phyloP scores from a whole-genome alignment of 495 filamentous ascomycete genomes.

The Neurospora sublineolata region DNA sequence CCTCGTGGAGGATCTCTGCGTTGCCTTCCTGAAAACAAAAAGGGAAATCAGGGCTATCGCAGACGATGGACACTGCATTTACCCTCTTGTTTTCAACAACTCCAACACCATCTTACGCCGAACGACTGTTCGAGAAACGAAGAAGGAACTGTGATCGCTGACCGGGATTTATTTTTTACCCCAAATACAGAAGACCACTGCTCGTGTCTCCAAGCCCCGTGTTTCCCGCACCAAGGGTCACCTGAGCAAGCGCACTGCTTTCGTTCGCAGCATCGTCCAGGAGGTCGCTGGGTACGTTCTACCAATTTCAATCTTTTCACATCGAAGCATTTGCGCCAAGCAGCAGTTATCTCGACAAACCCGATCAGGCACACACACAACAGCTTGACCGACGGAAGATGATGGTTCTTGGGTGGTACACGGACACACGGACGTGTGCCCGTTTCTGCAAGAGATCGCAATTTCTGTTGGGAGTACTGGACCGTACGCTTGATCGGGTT shows the following conservation, averaged over 20 bases:
- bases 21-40: conserved; percentile 19
- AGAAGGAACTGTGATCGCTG: conserved; percentile 21
- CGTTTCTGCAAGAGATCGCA: background rate
- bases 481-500: background rate
- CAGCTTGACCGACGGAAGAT: background rate
- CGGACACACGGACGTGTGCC: background rate
- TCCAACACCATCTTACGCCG: background rate
- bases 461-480: background rate
- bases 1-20: conserved; percentile 53
- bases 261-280: conserved; percentile 85
- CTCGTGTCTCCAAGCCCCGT: conserved; percentile 71
- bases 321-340: background rate
- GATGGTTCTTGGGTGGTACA: background rate
- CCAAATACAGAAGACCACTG: conserved; percentile 71
- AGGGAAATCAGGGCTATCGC: conserved; percentile 6
- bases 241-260: conserved; percentile 82
- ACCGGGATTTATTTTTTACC: conserved; percentile 30
- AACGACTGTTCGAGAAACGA: background rate
- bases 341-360: background rate
- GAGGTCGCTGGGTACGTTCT: conserved; percentile 74
- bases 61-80: conserved; percentile 19
- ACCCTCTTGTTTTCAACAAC: conserved; percentile 4
- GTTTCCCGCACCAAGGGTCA: conserved; percentile 85
- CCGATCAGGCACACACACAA: background rate
- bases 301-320: background rate